Percentiles rank a stretch among this genome's conserved stretches.
phyloP scores from a whole-genome alignment of 495 filamentous ascomycete species.

The Penicillium fimorum region DNA sequence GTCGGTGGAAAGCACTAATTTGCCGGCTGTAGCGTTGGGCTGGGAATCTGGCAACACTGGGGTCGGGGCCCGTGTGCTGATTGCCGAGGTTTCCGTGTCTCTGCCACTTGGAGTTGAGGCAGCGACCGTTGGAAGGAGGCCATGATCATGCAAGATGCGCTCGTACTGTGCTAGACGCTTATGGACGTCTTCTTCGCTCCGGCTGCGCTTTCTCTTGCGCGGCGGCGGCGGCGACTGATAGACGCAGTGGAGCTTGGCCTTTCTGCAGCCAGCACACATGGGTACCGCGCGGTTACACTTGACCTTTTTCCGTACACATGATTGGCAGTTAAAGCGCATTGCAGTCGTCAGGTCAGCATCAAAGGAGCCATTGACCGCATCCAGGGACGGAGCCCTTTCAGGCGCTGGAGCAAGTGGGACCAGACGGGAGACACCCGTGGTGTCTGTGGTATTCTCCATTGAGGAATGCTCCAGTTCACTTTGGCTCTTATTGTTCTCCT shows the following conservation, averaged over 20 bases:
- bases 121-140: neutral
- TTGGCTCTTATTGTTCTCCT: too few relatives aligned
- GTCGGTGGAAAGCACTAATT: neutral
- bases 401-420: neutral
- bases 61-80: neutral
- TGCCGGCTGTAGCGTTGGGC: neutral
- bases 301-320: neutral
- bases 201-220: neutral
- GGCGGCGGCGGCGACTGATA: neutral
- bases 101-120: neutral
- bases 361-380: neutral
- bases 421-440: neutral
- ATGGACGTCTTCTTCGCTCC: neutral
- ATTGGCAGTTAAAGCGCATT: neutral
- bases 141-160: slow-evolving; percentile 1
- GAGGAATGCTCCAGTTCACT: too few relatives aligned
- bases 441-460: neutral
- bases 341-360: neutral
- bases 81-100: neutral
- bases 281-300: neutral
- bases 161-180: neutral
- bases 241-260: neutral
- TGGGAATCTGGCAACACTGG: neutral
- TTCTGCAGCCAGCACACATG: neutral
- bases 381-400: neutral